These are phyloP conservation scores for Pseudopyricularia javanii DNA, from an alignment of 2,329 filamentous ascomycete species.

Conservation along the genomic window DNA sequence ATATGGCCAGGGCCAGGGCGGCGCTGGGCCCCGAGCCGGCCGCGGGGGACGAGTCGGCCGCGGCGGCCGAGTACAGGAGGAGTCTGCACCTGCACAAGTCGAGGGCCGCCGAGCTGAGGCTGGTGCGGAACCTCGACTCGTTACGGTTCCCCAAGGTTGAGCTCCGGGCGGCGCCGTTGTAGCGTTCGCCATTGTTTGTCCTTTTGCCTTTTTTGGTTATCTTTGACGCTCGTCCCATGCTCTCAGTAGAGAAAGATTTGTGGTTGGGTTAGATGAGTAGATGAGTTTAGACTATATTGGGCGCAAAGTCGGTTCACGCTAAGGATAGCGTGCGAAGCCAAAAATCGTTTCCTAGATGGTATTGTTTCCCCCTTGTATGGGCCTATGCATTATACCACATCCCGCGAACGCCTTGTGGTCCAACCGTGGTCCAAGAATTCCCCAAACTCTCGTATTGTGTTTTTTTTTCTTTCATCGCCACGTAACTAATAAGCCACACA, in stretches of 20 bases:
- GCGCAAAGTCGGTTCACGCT: not conserved
- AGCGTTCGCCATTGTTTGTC: constrained; percentile 6
- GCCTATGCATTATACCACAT: not conserved
- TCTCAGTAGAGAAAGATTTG: not conserved
- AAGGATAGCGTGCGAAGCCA: not conserved
- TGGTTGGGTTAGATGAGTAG: not conserved
- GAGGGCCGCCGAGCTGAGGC: constrained; percentile 77
- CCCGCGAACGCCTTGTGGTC: not conserved
- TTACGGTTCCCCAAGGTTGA: constrained; percentile 53
- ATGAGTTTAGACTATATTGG: not conserved
- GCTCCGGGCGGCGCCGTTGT: constrained; percentile 46
- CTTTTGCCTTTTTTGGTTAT: not conserved
- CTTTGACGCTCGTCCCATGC: too few species aligned
- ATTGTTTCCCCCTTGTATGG: not conserved
- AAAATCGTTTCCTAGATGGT: not conserved
- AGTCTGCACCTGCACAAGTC: constrained; percentile 57
- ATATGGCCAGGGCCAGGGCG: constrained; percentile 30
- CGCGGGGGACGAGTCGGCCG: constrained; percentile 16
- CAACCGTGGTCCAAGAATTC: not conserved
- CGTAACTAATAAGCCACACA: not conserved
- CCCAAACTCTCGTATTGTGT: not conserved
- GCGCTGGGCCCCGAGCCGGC: constrained; percentile 25
- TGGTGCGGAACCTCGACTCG: constrained; percentile 63
- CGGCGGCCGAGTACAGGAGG: constrained; percentile 21
- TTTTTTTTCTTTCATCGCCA: not conserved